A percentile compares a stretch with the other conserved stretches of the same genome.
Evolutionary conservation across 768 basidiomycete species (phyloP).

Genomic region (Cystobasidiopsis lactophilus): DNA sequence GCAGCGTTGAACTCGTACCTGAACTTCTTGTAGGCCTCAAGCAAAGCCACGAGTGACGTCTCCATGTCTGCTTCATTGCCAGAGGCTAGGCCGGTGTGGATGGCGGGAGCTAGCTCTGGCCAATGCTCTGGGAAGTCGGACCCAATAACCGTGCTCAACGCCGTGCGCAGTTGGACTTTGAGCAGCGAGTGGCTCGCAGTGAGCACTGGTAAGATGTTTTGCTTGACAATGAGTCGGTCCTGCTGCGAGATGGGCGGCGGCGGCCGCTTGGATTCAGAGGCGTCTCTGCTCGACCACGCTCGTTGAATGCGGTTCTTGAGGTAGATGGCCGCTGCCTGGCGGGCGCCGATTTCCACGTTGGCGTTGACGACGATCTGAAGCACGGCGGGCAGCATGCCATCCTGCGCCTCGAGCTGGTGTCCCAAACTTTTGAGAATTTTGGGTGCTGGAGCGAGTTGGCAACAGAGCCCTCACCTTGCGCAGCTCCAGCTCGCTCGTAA

Average conservation of each 20-base stretch:
- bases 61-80: slow-evolving; percentile 48
- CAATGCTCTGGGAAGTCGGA: slow-evolving; percentile 61
- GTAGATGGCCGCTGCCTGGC: slow-evolving; percentile 68
- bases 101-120: slow-evolving; percentile 44
- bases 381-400: slow-evolving; percentile 62
- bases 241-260: slow-evolving; percentile 35
- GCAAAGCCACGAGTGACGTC: slow-evolving; percentile 52
- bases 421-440: neutral
- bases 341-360: slow-evolving; percentile 60
- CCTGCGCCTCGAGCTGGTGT: slow-evolving; percentile 46
- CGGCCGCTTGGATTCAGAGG: slow-evolving; percentile 1
- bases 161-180: slow-evolving; percentile 50
- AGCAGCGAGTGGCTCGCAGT: slow-evolving; percentile 43
- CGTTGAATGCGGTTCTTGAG: slow-evolving; percentile 68
- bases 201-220: slow-evolving; percentile 45
- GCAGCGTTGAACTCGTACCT: too few relatives aligned
- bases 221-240: slow-evolving; percentile 53
- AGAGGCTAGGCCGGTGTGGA: slow-evolving; percentile 38
- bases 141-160: slow-evolving; percentile 48
- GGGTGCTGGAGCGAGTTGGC: neutral
- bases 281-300: slow-evolving; percentile 29
- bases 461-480: slow-evolving; percentile 38
- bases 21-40: slow-evolving; percentile 60
- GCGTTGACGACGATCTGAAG: slow-evolving; percentile 63
- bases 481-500: slow-evolving; percentile 65